Evolutionary conservation across 345 rosid species (phyloP).

Genomic region (Reutealis trisperma): DNA sequence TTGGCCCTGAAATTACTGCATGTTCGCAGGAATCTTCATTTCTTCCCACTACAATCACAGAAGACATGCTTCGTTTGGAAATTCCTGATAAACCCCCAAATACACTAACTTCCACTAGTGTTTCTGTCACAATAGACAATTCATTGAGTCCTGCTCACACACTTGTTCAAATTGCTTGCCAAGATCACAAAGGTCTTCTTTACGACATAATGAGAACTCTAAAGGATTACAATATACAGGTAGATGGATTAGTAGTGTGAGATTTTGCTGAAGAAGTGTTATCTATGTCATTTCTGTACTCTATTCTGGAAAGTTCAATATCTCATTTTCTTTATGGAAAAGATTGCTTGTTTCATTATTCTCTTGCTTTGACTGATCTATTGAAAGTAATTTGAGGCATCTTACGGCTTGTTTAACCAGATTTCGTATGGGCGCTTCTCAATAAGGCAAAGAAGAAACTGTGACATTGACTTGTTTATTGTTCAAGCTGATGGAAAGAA

Average conservation of each 20-base stretch:
- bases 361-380: not conserved
- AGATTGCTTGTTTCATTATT: not conserved
- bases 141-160: conserved; percentile 81
- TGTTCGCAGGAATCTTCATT: conserved; percentile 64
- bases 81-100: conserved; percentile 40
- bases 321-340: not conserved
- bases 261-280: not conserved
- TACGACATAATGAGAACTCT: conserved; percentile 93
- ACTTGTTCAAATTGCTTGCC: conserved; percentile 79
- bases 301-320: not conserved
- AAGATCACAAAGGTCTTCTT: conserved; percentile 88
- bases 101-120: conserved; percentile 38
- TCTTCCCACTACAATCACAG: conserved; percentile 64
- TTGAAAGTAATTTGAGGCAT: not conserved
- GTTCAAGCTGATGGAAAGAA: conserved; percentile 83
- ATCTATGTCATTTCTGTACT: not conserved
- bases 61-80: conserved; percentile 50
- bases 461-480: conserved; percentile 89
- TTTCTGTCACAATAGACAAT: conserved; percentile 78
- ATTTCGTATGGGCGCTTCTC: conserved; percentile 90
- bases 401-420: conserved; percentile 36
- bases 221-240: conserved; percentile 95
- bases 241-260: conserved; percentile 28
- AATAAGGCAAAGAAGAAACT: conserved; percentile 51
- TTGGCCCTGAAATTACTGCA: conserved; percentile 64